Evolutionary conservation across 176 grass and related monocot genomes (phyloP).

Genomic region (sorghum (Sorghum bicolor)): Sorghum_bicolor_NCBIv3 NC_012876.2:6219501-6220000

Average conservation of each 20-base stretch:
- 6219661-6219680: background rate
- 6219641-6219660: constrained; percentile 19
- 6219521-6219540: background rate
- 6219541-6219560: constrained; percentile 33
- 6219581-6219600: constrained; percentile 12
- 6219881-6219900: constrained; percentile 98
- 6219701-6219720: background rate
- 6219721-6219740: background rate
- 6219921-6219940: constrained; percentile 93
- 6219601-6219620: constrained; percentile 26
- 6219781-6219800: constrained; percentile 72
- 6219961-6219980: constrained; percentile 99
- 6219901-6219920: constrained; percentile 98
- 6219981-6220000: constrained; percentile 92
- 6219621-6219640: constrained; percentile 45
- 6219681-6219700: background rate
- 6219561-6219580: constrained; percentile 30
- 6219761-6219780: constrained; percentile 16
- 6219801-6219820: constrained; percentile 78
- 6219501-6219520: constrained; percentile 26
- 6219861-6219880: constrained; percentile 94
- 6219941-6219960: constrained; percentile 95
- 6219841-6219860: constrained; percentile 85
- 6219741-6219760: constrained; percentile 13
- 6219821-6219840: constrained; percentile 61